Conservation (phyloP, 1,139 yeast genomes). For the Dujonia santamariae region DNA sequence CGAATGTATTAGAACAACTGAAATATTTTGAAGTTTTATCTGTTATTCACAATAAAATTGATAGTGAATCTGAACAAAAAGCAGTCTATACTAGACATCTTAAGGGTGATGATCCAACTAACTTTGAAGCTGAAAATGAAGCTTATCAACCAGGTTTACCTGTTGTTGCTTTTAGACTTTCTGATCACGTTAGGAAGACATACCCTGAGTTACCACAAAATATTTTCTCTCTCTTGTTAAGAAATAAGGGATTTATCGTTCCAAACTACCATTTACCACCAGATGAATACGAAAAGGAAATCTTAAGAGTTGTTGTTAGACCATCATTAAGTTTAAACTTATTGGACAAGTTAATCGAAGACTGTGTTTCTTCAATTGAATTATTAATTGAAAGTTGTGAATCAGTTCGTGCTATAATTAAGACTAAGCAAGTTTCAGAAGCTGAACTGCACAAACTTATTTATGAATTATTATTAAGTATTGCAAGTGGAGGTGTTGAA, state of each 20-base stretch:
- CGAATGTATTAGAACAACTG: slow-evolving; percentile 62
- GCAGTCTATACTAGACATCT: slow-evolving; percentile 23
- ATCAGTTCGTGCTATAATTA: slow-evolving; percentile 22
- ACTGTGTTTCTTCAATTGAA: slow-evolving; percentile 55
- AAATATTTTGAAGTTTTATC: slow-evolving; percentile 73
- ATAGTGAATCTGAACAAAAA: slow-evolving; percentile 13
- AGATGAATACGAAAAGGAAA: slow-evolving; percentile 51
- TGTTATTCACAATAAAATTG: slow-evolving; percentile 61
- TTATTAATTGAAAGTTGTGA: slow-evolving; percentile 43
- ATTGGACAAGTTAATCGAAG: slow-evolving; percentile 68
- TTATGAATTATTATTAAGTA: slow-evolving; percentile 32
- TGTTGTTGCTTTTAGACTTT: slow-evolving; percentile 80
- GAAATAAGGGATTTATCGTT: slow-evolving; percentile 82
- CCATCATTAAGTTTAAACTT: slow-evolving; percentile 68
- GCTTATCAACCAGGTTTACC: slow-evolving; percentile 76
- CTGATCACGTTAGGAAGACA: slow-evolving; percentile 50
- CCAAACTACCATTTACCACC: slow-evolving; percentile 90
- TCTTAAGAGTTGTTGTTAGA: slow-evolving; percentile 82
- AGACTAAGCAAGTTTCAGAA: slow-evolving; percentile 16
- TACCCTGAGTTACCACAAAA: slow-evolving; percentile 89
- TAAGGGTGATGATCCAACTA: slow-evolving; percentile 18
- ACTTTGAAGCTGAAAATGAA: slow-evolving; percentile 23
- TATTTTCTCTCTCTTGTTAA: slow-evolving; percentile 65
- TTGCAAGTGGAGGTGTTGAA: slow-evolving; percentile 38
- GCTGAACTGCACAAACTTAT: slow-evolving; percentile 21